Percentiles rank a stretch among this genome's conserved stretches.
These are phyloP conservation scores for Davidsoniella australis DNA, from an alignment of 2,329 filamentous ascomycete genomes.

Conservation along the genomic window DNA sequence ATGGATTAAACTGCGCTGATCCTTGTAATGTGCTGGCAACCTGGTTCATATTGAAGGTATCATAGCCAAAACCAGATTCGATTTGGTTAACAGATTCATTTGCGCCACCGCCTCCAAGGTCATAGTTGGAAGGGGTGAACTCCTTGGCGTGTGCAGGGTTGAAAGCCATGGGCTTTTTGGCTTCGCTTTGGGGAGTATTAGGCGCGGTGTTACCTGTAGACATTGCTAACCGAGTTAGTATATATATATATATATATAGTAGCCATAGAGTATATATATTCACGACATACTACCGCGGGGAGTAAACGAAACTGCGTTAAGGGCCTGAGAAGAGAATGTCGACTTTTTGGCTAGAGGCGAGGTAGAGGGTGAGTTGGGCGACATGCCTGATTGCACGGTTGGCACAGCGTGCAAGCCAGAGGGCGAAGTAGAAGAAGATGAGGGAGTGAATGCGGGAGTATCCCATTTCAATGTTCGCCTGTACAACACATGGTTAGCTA, in stretches of 20 bases:
- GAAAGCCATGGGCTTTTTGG: conserved; percentile 23
- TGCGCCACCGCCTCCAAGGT: conserved; percentile 2
- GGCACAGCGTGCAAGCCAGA: conserved; percentile 10
- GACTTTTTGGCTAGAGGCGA: conserved; percentile 38
- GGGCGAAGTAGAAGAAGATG: conserved; percentile 16
- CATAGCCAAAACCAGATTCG: conserved; percentile 23
- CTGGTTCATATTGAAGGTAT: conserved; percentile 46
- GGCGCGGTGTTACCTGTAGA: conserved; percentile 9
- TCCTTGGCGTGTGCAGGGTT: conserved; percentile 41
- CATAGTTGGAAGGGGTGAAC: conserved; percentile 30
- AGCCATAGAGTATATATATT: background rate
- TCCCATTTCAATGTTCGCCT: conserved; percentile 57
- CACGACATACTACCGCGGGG: conserved; percentile 37
- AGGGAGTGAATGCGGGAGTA: conserved; percentile 84
- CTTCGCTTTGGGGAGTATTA: conserved; percentile 14
- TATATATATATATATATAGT: background rate
- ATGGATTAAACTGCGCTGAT: conserved; percentile 50
- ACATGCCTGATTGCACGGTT: conserved; percentile 3
- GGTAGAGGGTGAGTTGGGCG: conserved; percentile 9
- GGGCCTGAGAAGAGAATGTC: conserved; percentile 74
- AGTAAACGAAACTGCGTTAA: conserved; percentile 75
- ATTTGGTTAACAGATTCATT: conserved; percentile 9
- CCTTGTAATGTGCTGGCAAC: conserved; percentile 33
- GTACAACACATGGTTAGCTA: background rate
- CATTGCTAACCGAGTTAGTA: conserved; percentile 12